Evolutionary conservation across 371 early-diverging fungal genomes (phyloP), one percentile per base, ranked within the genome.

Genomic region (Mucor irregularis): DNA sequence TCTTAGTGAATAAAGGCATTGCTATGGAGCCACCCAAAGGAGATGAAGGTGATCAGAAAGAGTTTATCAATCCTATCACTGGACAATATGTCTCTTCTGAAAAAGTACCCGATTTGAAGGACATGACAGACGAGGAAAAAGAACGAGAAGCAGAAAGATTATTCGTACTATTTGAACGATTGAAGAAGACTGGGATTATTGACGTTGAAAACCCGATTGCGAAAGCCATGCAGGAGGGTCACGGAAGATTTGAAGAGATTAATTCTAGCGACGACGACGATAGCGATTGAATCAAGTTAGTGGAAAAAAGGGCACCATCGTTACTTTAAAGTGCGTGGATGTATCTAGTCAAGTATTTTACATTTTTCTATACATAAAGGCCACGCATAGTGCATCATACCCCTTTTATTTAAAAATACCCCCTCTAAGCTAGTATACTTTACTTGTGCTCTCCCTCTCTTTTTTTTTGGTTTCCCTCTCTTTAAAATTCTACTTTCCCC

Each of bases 121-220:
- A 84, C 10, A 93, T 98, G 95, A 96, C 95, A 11, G 94, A 94
- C 25, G 97, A 95, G 68, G 97, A 98, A 65, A 95, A 95, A 70
- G 96, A 96, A 65, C 72, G 86, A 22, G 98, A 98, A 66, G 95
- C 96, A 2, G 94, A 95, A 68, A 80, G 84, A 25, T 59, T 98
- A 61, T 88, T 96, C 75, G 95, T 93, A 0, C 74, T 96, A 65
- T 93, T 98, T 79, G 96, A 97, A 58, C 78, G 92, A 63, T 71
- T 97, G 42, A 91, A 97, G 54, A 88, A 89, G 62, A 93, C 91
- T 4, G 97, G 97, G 7, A 76, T 97, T 7, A 86, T 94, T 51
- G 80, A 89, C 61, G 89, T 84, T 19, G 80, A 82, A 26, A 83
- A 87, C 62, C 88, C 88, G 3, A 61, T 85, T 33, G 78, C 79